Base-by-base conservation (phyloP, 2,329 filamentous ascomycete genomes). In the Diaporthe sp. region DNA sequence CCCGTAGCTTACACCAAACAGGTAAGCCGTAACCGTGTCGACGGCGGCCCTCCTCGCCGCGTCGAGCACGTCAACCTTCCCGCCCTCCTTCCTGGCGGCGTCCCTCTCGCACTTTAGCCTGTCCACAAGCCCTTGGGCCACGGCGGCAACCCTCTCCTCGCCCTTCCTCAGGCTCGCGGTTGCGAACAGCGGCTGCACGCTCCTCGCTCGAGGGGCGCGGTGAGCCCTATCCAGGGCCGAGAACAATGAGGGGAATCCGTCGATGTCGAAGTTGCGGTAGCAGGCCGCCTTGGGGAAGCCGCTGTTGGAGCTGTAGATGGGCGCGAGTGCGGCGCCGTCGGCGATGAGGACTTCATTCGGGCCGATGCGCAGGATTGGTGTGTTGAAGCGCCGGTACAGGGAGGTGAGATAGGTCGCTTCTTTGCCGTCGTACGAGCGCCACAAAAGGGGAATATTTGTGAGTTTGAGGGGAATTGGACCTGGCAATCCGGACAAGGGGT, bases 231-330 rank as follows among this genome's bases (percentile, higher is more conserved):
- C 84, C 25, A 84, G 82, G 0, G 84, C 85, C 4, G 86, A 88
- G 81, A 92, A 92, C 49, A 92, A 87, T 1, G 88, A 89, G 39
- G 84, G 81, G 78, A 88, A 87, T 0, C 87, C 88, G 77, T 90
- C 89, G 25, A 90, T 88, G 75, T 91, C 87, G 78, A 91, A 91
- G 77, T 91, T 91, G 0, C 81, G 80, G 79, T 91, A 91, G 75
- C 84, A 87, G 0, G 80, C 78, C 1, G 88, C 84, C 79, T 92
- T 91, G 0, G 82, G 80, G 72, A 91, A 91, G 1, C 90, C 89
- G 4, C 89, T 89, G 51, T 83, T 86, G 3, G 84, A 82, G 17
- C 86, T 79, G 79, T 92, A 91, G 44, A 91, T 89, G 2, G 86
- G 82, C 0, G 84, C 81, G 34, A 90, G 79, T 0, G 87, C 88